These are phyloP conservation scores for Ceriops decandra DNA, from an alignment of 345 rosid genomes.

Conservation along the genomic window DNA sequence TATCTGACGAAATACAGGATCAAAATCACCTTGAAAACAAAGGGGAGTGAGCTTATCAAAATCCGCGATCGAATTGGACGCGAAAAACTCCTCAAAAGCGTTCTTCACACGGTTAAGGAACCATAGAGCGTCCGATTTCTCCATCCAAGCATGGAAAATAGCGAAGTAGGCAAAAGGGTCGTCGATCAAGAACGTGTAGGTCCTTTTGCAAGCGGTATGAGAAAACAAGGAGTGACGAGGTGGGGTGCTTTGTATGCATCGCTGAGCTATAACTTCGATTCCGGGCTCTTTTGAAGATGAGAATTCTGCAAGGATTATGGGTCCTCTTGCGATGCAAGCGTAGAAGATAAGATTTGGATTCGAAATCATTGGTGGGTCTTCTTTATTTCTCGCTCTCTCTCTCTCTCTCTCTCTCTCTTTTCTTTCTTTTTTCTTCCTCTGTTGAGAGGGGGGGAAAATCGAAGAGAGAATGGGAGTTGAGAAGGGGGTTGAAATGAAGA, in stretches of 20 bases:
- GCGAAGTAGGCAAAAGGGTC: constrained; percentile 60
- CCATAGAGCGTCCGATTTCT: constrained; percentile 45
- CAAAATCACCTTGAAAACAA: constrained; percentile 55
- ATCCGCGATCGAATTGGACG: constrained; percentile 25
- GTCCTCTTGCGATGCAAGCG: constrained; percentile 67
- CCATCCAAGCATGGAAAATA: constrained; percentile 41
- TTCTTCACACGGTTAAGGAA: constrained; percentile 51
- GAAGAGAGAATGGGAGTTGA: neutral
- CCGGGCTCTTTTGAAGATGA: constrained; percentile 40
- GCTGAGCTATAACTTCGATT: constrained; percentile 44
- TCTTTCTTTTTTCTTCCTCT: neutral
- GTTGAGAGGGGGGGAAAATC: neutral
- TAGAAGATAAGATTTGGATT: constrained; percentile 53
- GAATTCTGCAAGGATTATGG: constrained; percentile 56
- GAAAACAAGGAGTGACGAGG: constrained; percentile 65
- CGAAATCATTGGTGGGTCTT: constrained; percentile 47
- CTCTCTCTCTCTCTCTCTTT: neutral
- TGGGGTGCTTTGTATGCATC: constrained; percentile 70
- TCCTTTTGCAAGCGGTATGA: constrained; percentile 50
- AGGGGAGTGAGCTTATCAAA: constrained; percentile 27
- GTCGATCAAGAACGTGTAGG: constrained; percentile 58
- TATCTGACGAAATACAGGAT: constrained; percentile 46
- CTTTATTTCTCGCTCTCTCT: neutral
- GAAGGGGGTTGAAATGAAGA: neutral
- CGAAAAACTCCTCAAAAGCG: constrained; percentile 39